Percentiles rank a stretch among this genome's conserved stretches.
These are phyloP conservation scores for Lichtheimia hyalospora DNA, from an alignment of 371 early-diverging fungal genomes.

Conservation along the genomic window DNA sequence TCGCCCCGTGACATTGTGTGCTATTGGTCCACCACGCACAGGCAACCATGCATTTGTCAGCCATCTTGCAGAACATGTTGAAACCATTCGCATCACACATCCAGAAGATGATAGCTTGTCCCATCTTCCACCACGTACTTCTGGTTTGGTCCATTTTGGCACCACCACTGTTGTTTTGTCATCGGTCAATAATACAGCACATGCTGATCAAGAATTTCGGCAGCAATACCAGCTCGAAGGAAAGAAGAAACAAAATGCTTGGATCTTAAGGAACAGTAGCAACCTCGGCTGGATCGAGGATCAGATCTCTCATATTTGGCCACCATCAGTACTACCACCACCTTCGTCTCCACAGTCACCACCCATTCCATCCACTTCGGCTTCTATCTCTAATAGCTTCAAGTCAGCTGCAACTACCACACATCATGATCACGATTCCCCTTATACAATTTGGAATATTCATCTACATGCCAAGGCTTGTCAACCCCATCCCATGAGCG, in stretches of 20 bases:
- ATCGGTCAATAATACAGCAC: neutral
- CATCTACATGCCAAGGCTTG: constrained; percentile 2
- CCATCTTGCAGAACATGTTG: constrained; percentile 17
- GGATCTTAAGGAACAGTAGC: neutral
- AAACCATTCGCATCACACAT: constrained; percentile 35
- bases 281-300: constrained; percentile 4
- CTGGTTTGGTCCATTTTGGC: constrained; percentile 35
- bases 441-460: constrained; percentile 1
- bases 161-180: constrained; percentile 14
- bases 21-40: constrained; percentile 34
- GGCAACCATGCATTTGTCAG: constrained; percentile 27
- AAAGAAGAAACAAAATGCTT: neutral
- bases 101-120: constrained; percentile 23
- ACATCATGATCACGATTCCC: too few species aligned
- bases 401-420: too few species aligned
- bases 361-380: neutral
- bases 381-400: too few species aligned
- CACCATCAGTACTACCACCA: too few species aligned
- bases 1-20: constrained; percentile 26
- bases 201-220: neutral
- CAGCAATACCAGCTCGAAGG: neutral
- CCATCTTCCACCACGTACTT: constrained; percentile 37
- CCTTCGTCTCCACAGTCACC: neutral
- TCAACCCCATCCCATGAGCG: neutral
- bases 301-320: neutral